Conservation (phyloP, 1,284 basidiomycete species). For the Tilletia setariae region DNA sequence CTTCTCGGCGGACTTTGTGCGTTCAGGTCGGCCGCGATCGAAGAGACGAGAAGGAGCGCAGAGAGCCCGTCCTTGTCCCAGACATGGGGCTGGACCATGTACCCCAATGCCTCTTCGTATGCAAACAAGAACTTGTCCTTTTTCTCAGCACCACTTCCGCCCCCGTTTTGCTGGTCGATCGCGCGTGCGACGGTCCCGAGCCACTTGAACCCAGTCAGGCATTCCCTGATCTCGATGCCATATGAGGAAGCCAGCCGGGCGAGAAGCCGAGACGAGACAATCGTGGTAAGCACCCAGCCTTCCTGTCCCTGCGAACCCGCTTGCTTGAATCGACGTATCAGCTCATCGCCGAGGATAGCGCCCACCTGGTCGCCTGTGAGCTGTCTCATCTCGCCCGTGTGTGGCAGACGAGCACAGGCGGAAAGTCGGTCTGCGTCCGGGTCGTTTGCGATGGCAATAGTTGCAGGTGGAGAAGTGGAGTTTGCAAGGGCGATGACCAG, state of each 20-base stretch:
- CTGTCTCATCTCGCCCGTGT: conserved; percentile 30
- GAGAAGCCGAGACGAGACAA: conserved; percentile 39
- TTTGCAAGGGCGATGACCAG: conserved; percentile 43
- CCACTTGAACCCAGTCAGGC: conserved; percentile 49
- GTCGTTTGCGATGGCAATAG: conserved; percentile 44
- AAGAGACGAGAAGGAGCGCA: conserved; percentile 36
- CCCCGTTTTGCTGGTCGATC: conserved; percentile 20
- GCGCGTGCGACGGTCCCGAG: conserved; percentile 39
- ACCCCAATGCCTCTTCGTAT: conserved; percentile 48
- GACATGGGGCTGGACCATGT: conserved; percentile 40
- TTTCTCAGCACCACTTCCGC: neutral
- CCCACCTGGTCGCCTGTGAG: conserved; percentile 45
- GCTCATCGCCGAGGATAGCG: conserved; percentile 39
- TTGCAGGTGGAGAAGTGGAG: conserved; percentile 25
- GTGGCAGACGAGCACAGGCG: conserved; percentile 34
- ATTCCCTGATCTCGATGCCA: conserved; percentile 37
- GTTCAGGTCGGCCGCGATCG: conserved; percentile 36
- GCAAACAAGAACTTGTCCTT: conserved; percentile 35
- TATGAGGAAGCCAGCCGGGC: conserved; percentile 34
- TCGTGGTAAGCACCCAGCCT: conserved; percentile 35
- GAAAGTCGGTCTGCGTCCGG: conserved; percentile 44
- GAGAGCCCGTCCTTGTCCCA: conserved; percentile 50
- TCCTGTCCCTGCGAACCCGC: conserved; percentile 25
- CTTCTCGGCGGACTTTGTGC: conserved; percentile 25
- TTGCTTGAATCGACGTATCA: conserved; percentile 26